Evolutionary conservation across 768 basidiomycete genomes (phyloP).

Genomic region (Collybia nuda): DNA sequence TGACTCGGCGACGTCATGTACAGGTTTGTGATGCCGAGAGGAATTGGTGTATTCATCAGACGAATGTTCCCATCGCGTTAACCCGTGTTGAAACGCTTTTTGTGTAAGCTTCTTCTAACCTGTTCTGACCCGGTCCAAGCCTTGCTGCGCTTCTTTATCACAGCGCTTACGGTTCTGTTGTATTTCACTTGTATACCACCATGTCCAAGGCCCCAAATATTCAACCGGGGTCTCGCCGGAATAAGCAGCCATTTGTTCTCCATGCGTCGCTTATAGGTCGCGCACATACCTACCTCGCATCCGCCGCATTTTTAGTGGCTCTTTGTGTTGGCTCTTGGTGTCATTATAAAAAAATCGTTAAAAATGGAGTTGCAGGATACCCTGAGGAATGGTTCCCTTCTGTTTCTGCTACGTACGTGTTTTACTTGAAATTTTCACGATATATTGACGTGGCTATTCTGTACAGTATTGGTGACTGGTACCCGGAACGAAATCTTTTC

Average conservation of each 20-base stretch:
- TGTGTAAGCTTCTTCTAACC: too few relatives aligned
- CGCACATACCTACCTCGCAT: slow-evolving; percentile 65
- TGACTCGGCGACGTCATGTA: too few relatives aligned
- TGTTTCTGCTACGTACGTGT: slow-evolving; percentile 76
- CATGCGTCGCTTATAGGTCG: slow-evolving; percentile 58
- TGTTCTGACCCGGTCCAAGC: too few relatives aligned
- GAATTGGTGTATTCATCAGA: too few relatives aligned
- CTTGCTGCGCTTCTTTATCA: too few relatives aligned
- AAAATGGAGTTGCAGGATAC: slow-evolving; percentile 79
- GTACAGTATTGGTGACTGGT: slow-evolving; percentile 85
- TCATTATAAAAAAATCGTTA: slow-evolving; percentile 85
- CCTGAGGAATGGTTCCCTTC: slow-evolving; percentile 92
- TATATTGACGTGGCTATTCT: not conserved
- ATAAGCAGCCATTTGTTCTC: slow-evolving; percentile 21
- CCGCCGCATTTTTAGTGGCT: slow-evolving; percentile 63
- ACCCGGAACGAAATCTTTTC: slow-evolving; percentile 81
- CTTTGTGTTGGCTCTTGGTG: slow-evolving; percentile 62
- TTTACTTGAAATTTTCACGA: not conserved
- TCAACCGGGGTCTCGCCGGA: too few relatives aligned
- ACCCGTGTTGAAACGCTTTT: too few relatives aligned
- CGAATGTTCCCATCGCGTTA: too few relatives aligned
- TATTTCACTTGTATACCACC: too few relatives aligned
- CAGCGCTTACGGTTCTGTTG: too few relatives aligned
- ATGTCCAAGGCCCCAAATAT: too few relatives aligned
- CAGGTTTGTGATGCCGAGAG: not conserved